Evolutionary conservation across 129 eudicot species (phyloP).

Genomic region (Apium graveolens): DNA sequence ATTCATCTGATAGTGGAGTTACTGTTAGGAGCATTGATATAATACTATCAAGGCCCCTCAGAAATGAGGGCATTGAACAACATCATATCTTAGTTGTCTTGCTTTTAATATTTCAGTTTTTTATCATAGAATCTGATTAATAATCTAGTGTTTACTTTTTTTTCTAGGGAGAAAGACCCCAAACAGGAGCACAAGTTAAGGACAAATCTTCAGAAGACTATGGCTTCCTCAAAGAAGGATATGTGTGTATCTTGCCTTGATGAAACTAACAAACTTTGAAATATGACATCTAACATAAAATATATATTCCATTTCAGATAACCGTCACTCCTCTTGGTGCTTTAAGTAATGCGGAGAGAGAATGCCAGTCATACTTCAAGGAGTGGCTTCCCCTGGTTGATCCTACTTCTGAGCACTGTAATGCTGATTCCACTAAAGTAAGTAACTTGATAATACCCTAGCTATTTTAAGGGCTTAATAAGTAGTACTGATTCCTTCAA

Average conservation of each 20-base stretch:
- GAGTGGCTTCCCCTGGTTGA: slow-evolving; percentile 54
- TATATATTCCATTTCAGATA: slow-evolving; percentile 46
- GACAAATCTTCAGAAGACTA: slow-evolving; percentile 50
- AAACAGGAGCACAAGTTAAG: slow-evolving; percentile 35
- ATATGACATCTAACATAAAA: background rate
- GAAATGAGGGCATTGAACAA: background rate
- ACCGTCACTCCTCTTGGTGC: slow-evolving; percentile 82
- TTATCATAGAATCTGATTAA: background rate
- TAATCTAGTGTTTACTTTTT: background rate
- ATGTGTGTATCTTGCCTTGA: slow-evolving; percentile 31
- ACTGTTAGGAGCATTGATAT: background rate
- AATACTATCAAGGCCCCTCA: background rate
- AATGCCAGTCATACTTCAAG: slow-evolving; percentile 45
- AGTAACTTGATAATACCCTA: background rate
- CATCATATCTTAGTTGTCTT: background rate
- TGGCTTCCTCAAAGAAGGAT: slow-evolving; percentile 55
- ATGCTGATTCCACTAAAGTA: background rate
- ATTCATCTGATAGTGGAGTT: background rate
- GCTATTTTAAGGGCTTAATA: background rate
- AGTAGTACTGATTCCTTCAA: background rate
- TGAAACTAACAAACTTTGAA: background rate
- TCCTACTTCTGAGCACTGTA: slow-evolving; percentile 31
- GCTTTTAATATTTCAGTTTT: background rate
- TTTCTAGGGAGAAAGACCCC: slow-evolving; percentile 24
- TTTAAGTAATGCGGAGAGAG: slow-evolving; percentile 51